Evolutionary conservation across 495 filamentous ascomycete genomes (phyloP), one percentile per base, ranked within the genome.

Genomic region (Friedmanniomyces endolithicus): DNA sequence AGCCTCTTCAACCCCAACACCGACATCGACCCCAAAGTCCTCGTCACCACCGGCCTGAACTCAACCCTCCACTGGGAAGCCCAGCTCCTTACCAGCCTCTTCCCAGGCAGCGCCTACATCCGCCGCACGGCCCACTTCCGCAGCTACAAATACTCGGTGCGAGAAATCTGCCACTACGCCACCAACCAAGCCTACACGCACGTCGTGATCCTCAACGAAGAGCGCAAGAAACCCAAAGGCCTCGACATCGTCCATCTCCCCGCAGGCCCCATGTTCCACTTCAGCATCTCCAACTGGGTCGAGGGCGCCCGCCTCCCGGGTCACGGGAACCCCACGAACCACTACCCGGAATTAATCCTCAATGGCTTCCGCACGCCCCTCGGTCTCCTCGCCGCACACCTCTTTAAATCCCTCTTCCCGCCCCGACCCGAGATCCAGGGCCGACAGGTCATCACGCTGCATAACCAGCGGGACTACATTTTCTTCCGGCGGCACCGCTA

Each of bases 401-500:
- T 94, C 0, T 90, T 97, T 75, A 78, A 83, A 56, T 79, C 79
- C 0, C 68, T 96, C 37, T 96, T 92, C 72, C 90, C 90, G 0
- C 74, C 83, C 1, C 78, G 81, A 50, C 89, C 92, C 3, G 87
- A 98, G 54, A 70, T 95, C 1, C 72, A 78, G 24, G 90, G 90
- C 6, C 72, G 92, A 17, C 88, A 95, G 59, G 88, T 94, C 0
- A 83, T 95, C 29, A 95, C 90, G 6, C 64, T 95, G 44, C 90
- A 96, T 67, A 95, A 95, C 61, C 90, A 96, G 70, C 83, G 92
- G 55, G 90, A 98, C 69, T 98, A 94, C 69, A 87, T 95, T 59
- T 98, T 98, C 63, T 74, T 96, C 45, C 77, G 92, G 8, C 74
- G 90, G 25, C 88, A 96, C 66, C 75, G 92, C 27, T 98, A 98